Evolutionary conservation across 179 eudicot species (phyloP).

Genomic region (Heliamphora ciliata): DNA sequence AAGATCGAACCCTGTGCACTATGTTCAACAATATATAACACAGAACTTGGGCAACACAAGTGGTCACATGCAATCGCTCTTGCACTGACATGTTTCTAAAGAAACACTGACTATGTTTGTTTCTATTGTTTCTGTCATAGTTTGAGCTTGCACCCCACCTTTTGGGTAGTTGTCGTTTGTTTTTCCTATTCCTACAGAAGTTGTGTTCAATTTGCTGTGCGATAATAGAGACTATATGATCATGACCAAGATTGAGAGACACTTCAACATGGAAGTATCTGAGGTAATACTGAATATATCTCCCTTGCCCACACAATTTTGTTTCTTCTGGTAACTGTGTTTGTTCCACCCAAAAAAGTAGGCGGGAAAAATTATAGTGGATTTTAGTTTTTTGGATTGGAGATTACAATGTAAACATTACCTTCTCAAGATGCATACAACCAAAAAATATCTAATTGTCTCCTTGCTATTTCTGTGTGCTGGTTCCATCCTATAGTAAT

Average conservation of each 20-base stretch:
- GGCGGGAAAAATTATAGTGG: background rate
- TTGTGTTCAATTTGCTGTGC: constrained; percentile 62
- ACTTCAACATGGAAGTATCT: constrained; percentile 40
- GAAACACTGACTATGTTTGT: background rate
- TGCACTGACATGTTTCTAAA: background rate
- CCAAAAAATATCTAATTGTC: background rate
- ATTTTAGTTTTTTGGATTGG: background rate
- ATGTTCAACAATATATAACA: background rate
- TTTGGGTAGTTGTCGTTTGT: background rate
- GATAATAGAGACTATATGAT: constrained; percentile 38
- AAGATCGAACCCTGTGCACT: too few relatives aligned
- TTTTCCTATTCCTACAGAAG: constrained; percentile 39
- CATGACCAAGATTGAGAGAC: constrained; percentile 66
- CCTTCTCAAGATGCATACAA: background rate
- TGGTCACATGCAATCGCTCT: background rate
- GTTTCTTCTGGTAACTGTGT: background rate
- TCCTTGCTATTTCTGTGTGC: constrained; percentile 12
- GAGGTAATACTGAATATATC: constrained; percentile 36
- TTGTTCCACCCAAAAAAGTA: background rate
- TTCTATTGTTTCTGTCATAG: background rate
- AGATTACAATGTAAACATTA: background rate
- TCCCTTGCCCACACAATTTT: background rate
- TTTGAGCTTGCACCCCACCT: background rate
- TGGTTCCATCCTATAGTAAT: constrained; percentile 56
- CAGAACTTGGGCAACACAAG: background rate